Evolutionary conservation across 257 asterid species (phyloP).

Genomic region (Solanum chmielewskii): DNA sequence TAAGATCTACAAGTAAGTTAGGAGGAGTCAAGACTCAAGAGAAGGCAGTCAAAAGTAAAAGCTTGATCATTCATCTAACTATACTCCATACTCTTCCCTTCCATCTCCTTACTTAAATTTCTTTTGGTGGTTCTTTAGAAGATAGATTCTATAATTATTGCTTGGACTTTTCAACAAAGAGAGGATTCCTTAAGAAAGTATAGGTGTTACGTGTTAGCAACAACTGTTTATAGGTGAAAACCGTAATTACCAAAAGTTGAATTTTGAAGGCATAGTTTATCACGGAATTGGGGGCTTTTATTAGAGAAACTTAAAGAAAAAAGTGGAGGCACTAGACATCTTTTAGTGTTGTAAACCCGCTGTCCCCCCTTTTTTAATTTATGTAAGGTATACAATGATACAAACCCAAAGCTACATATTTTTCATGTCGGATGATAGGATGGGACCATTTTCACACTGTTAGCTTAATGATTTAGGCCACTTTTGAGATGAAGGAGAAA

Average conservation of each 20-base stretch:
- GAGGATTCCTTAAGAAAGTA: background rate
- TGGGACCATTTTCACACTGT: background rate
- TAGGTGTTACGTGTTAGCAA: background rate
- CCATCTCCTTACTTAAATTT: background rate
- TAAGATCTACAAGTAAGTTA: background rate
- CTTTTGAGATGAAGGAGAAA: background rate
- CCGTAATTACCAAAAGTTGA: background rate
- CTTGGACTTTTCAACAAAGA: background rate
- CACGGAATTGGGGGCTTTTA: background rate
- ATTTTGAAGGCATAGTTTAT: background rate
- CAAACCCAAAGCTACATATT: background rate
- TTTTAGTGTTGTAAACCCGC: background rate
- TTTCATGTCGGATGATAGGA: background rate
- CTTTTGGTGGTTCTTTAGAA: background rate
- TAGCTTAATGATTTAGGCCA: background rate
- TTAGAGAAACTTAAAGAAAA: background rate
- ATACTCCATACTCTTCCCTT: background rate
- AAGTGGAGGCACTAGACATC: background rate
- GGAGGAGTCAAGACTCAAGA: background rate
- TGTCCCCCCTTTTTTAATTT: background rate
- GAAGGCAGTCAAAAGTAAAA: too few species aligned
- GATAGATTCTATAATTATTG: background rate
- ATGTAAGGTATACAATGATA: background rate
- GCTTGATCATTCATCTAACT: background rate
- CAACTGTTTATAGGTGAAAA: background rate